These are phyloP conservation scores for Jacaranda copaia DNA, from an alignment of 257 asterid species.

Conservation along the genomic window DNA sequence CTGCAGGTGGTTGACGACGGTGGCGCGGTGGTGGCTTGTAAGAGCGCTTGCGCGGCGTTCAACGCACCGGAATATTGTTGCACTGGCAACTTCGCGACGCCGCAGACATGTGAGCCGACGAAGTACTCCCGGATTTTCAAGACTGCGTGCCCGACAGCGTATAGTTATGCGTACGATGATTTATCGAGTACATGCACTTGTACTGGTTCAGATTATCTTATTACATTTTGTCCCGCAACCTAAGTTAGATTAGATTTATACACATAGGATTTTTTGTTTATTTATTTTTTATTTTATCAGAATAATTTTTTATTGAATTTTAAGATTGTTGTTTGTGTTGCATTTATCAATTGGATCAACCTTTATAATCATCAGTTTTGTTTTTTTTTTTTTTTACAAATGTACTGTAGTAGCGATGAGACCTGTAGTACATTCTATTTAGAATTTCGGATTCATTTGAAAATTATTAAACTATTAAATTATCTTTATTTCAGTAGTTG, in stretches of 20 bases:
- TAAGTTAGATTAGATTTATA: background rate
- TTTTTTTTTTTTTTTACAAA: too few species aligned
- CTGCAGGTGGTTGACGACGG: slow-evolving; percentile 40
- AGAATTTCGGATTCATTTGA: too few species aligned
- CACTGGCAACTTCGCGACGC: slow-evolving; percentile 73
- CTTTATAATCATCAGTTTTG: too few species aligned
- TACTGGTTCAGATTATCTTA: slow-evolving; percentile 64
- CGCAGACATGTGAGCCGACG: slow-evolving; percentile 77
- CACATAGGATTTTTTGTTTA: background rate
- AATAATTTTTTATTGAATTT: background rate
- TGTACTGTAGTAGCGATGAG: too few species aligned
- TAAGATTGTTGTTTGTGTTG: background rate
- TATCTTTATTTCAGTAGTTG: too few species aligned
- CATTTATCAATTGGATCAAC: background rate
- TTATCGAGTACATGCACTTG: slow-evolving; percentile 81
- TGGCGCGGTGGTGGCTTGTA: slow-evolving; percentile 64
- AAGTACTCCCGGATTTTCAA: slow-evolving; percentile 71
- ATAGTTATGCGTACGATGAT: slow-evolving; percentile 95
- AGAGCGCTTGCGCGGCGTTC: slow-evolving; percentile 84
- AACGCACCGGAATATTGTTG: slow-evolving; percentile 77
- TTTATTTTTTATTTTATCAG: background rate
- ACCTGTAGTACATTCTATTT: too few species aligned
- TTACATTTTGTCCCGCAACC: slow-evolving; percentile 76
- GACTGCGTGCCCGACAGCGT: slow-evolving; percentile 85
- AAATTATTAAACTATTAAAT: too few species aligned